Evolutionary conservation across 1,284 basidiomycete genomes (phyloP).

Genomic region (Paramarasmius palmivorus): DNA sequence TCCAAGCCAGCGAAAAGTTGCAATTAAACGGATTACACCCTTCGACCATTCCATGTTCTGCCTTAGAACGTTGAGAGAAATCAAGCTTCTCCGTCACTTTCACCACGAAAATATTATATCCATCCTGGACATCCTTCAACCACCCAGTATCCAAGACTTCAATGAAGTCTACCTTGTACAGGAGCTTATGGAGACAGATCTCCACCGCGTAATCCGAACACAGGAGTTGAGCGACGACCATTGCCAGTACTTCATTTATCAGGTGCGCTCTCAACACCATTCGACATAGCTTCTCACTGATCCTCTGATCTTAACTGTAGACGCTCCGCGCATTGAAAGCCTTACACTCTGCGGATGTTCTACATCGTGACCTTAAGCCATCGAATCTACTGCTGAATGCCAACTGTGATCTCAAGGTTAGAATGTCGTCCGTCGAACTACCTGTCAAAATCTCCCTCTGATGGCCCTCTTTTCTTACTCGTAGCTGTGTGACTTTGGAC

Average conservation of each 20-base stretch:
- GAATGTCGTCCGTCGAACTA: conserved; percentile 14
- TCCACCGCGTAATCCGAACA: conserved; percentile 86
- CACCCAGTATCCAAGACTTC: conserved; percentile 64
- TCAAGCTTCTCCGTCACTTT: conserved; percentile 82
- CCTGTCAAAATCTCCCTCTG: conserved; percentile 3
- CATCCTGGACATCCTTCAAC: conserved; percentile 78
- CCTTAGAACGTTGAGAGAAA: conserved; percentile 74
- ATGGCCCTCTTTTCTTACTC: conserved; percentile 14
- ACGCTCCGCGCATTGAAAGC: conserved; percentile 91
- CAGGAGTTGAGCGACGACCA: conserved; percentile 88
- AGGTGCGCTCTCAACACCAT: conserved; percentile 49
- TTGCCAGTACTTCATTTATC: conserved; percentile 95
- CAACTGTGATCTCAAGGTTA: conserved; percentile 91
- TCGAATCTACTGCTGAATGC: conserved; percentile 91
- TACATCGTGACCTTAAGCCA: conserved; percentile 91
- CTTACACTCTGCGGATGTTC: conserved; percentile 86
- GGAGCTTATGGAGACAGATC: conserved; percentile 90
- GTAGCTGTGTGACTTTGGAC: conserved; percentile 90
- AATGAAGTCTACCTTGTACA: conserved; percentile 75
- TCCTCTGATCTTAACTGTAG: conserved; percentile 35
- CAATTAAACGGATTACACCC: conserved; percentile 83
- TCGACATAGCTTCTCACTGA: conserved; percentile 11
- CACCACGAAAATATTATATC: conserved; percentile 83
- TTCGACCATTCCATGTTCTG: conserved; percentile 85
- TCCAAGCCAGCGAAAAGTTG: conserved; percentile 58